Base-by-base conservation (phyloP, 495 filamentous ascomycete species). In the Xylaria venustula region DNA sequence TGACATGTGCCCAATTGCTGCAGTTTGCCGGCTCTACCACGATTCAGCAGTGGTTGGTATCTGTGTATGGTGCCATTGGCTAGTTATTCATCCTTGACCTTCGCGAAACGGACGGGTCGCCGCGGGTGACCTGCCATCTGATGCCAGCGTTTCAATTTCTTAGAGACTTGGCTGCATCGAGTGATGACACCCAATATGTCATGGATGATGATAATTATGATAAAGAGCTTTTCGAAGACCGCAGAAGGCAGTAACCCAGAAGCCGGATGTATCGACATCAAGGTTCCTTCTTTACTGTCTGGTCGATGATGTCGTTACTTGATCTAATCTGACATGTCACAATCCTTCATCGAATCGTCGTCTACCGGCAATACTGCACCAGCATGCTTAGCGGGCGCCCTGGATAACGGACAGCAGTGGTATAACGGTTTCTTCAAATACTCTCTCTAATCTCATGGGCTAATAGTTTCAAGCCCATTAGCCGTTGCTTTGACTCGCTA, bases 391-490 rank as follows among this genome's bases (percentile, higher is more conserved):
- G 26, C 30, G 11, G 36, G 34, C 32, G n/a, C n/a, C n/a, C n/a
- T 48, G 14, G 23, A 58, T 36, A n/a, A 58, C 22, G 14, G n/a
- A n/a, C 32, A 60, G 3, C 37, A 32, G 22, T 19, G 1, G 30
- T 4, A 42, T 11, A 54, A 17, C 3, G 3, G 22, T 47, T 15
- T 32, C 20, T 17, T 30, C 42, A 49, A 12, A 63, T 68, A 23
- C 65, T 65, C 54, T 68, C 51, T 69, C 71, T 75, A 61, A 87
- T 78, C 52, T 79, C 77, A 25, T 75, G 72, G 2, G 82, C 83
- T 46, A 91, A 76, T 64, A 73, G 67, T 53, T 69, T 75, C 61
- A 92, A 65, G 11, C 87, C 88, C 44, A 78, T 78, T 61, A 81
- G 72, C 60, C 89, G 74, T 70, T 82, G 77, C n/a, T 77, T 74